A percentile compares a stretch with the other conserved stretches of the same genome.
Evolutionary conservation across 169 alveolate genomes (phyloP).

Genomic region (Plasmodium coatneyi): DNA sequence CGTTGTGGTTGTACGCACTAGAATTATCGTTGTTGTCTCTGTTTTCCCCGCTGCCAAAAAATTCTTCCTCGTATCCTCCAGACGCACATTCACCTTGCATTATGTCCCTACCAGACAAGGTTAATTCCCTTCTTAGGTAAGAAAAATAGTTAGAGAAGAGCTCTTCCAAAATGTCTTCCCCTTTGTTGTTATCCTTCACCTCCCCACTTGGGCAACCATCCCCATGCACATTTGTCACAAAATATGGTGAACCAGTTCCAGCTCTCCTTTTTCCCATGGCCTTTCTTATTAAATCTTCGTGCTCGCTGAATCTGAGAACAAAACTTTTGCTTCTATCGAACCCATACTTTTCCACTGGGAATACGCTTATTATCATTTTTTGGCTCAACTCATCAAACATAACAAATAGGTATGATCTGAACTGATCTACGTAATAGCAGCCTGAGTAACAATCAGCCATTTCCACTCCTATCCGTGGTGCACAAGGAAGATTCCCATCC

Average conservation of each 20-base stretch:
- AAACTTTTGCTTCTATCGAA: conserved; percentile 8
- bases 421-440: conserved; percentile 31
- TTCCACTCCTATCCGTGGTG: neutral
- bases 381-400: conserved; percentile 24
- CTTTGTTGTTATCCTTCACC: neutral
- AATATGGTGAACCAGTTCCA: neutral
- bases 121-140: neutral
- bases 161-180: neutral
- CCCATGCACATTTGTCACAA: neutral
- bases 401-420: conserved; percentile 30
- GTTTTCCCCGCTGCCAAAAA: neutral
- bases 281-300: conserved; percentile 39
- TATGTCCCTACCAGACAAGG: neutral
- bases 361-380: conserved; percentile 22
- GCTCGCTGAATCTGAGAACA: conserved; percentile 4
- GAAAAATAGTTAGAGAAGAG: neutral
- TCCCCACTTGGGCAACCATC: neutral
- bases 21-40: neutral
- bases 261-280: conserved; percentile 9
- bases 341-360: conserved; percentile 39
- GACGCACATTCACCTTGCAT: neutral
- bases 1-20: conserved; percentile 1
- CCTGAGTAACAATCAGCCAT: conserved; percentile 3
- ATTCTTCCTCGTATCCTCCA: neutral
- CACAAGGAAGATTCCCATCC: neutral